Base-by-base conservation (phyloP, 805 yeast genomes). In the Saccharomycopsis capsularis region DNA sequence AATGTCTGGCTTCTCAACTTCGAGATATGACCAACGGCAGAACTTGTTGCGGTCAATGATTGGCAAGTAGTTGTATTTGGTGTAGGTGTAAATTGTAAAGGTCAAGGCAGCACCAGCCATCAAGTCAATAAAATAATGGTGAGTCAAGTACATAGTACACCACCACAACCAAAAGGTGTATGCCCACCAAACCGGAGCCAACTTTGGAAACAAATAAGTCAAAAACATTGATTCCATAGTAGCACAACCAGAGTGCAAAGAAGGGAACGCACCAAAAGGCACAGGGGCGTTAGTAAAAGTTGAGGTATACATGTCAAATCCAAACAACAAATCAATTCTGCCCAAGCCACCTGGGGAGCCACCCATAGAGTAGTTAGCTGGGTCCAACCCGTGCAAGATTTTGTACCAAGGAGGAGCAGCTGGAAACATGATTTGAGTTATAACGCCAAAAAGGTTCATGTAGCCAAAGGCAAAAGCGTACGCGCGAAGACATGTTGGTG, bases 371-470 rank as follows among this genome's bases (percentile, higher is more conserved):
- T 91, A 91, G 66, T 88, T 79, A 2, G 98, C 98, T 27, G 96
- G 93, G 47, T 78, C 82, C 52, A 90, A 73, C 1, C 96, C 96
- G 62, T 91, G 82, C 43, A 82, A 64, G 51, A 79, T 79, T 59
- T 86, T 85, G 63, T 91, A 91, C 99, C 99, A 91, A 18, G 99
- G 99, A 13, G 99, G 95, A 47, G 98, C 97, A 44, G 93, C 86
- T 4, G 99, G 96, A 63, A 87, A 88, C 3, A 81, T 54, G 56
- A 88, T 74, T 68, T 93, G 98, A 48, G 78, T 76, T 32, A 84
- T 60, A 29, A 91, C 97, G 40, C 97, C 98, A 45, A 79, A 63
- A 55, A 90, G 65, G 66, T 91, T 93, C 91, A 89, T 85, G 69
- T 85, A 88, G 11, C 99, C 99, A 68, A 93, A 90, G 3, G 96